Base-by-base conservation (phyloP, 345 rosid genomes). In the Rubroshorea leprosula region DNA sequence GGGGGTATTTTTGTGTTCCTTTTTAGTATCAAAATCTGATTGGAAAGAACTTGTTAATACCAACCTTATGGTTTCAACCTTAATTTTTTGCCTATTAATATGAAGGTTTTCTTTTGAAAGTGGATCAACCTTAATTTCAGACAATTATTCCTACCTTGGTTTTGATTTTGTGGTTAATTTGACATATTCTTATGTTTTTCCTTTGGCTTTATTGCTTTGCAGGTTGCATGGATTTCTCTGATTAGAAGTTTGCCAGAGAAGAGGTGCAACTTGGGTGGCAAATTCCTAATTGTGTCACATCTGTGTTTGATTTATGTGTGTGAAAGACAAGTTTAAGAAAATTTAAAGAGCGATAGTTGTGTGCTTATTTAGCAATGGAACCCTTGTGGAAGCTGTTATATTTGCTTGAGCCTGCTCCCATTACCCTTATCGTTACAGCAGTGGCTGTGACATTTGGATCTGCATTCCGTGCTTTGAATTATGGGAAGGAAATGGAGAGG, bases 401-500 rank as follows among this genome's bases (percentile, higher is more conserved):
- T 75, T 71, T 93, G 61, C 57, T 93, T 76, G 97, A 86, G 75
- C 99, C 99, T 64, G 90, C 97, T 0, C 96, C 99, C 0, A 70
- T 78, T 61, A 83, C 96, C 5, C 93, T 89, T 25, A 87, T 93
- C 35, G 17, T 78, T 35, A 89, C 97, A 2, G 99, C 99, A 17
- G 92, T 93, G 18, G 72, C 78, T 3, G 99, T 89, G 54, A 86
- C 99, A 31, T 89, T 93, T 70, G 91, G 87, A 20, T 80, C 99
- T 3, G 99, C 97, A n/a, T 87, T 86, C 67, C 86, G 99, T 47
- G 91, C 99, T 29, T 68, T 93, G 43, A 93, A 93, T 75, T 77
- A 85, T 67, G 91, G 91, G 38, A 93, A 87, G 80, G 96, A 89
- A 71, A 89, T 89, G 99, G 99, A 89, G 74, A 67, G 87, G 55